These are phyloP conservation scores for Chlorophyllum brunneum DNA, from an alignment of 768 basidiomycete genomes.

Conservation along the genomic window DNA sequence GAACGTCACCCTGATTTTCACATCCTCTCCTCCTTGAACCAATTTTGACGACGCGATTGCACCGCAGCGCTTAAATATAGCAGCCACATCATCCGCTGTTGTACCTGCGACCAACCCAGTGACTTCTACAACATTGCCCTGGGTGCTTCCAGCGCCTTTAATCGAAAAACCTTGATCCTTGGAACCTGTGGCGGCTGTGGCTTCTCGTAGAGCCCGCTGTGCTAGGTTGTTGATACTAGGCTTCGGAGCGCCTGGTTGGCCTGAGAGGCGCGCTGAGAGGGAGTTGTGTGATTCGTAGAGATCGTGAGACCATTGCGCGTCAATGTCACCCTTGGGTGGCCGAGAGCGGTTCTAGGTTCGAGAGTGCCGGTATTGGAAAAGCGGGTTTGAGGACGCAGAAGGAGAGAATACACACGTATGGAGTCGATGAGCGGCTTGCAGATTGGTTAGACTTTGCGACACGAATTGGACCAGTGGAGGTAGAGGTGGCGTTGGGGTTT, in stretches of 20 bases:
- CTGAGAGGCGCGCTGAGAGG: slow-evolving; percentile 54
- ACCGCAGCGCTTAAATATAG: slow-evolving; percentile 82
- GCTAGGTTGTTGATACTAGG: slow-evolving; percentile 47
- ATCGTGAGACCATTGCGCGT: slow-evolving; percentile 71
- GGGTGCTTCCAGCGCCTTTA: slow-evolving; percentile 57
- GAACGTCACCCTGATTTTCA: slow-evolving; percentile 70
- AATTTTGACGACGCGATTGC: slow-evolving; percentile 49
- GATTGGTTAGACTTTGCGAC: slow-evolving; percentile 26
- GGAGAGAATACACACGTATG: slow-evolving; percentile 47
- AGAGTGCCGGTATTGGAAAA: slow-evolving; percentile 21
- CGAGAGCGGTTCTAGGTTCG: slow-evolving; percentile 44
- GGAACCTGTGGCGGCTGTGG: slow-evolving; percentile 27
- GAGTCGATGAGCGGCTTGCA: slow-evolving; percentile 37
- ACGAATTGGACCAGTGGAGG: slow-evolving; percentile 44
- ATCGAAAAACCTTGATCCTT: slow-evolving; percentile 43
- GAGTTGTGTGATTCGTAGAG: slow-evolving; percentile 59
- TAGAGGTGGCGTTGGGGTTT: slow-evolving; percentile 26
- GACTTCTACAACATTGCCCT: slow-evolving; percentile 72
- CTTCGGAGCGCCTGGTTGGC: slow-evolving; percentile 43
- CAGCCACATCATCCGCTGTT: slow-evolving; percentile 78
- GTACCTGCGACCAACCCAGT: slow-evolving; percentile 72
- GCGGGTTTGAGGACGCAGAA: slow-evolving; percentile 20
- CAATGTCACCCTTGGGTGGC: slow-evolving; percentile 61
- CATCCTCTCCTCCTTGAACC: slow-evolving; percentile 33
- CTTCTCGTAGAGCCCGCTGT: slow-evolving; percentile 63